Evolutionary conservation across 2,329 filamentous ascomycete genomes (phyloP), one percentile per base, ranked within the genome.

Genomic region (Ophidiomyces ophidiicola): DNA sequence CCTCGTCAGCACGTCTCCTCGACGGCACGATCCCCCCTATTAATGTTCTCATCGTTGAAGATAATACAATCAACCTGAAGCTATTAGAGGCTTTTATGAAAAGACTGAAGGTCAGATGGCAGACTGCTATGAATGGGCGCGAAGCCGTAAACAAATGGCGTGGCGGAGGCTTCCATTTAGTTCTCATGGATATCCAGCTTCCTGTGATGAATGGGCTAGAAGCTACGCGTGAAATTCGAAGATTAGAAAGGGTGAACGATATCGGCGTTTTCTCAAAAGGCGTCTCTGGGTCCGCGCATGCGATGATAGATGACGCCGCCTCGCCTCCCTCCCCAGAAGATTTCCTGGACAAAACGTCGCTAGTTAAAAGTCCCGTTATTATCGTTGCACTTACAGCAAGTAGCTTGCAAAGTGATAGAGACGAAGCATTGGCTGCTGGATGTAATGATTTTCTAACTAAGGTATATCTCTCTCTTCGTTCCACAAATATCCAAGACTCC

Each of bases 371-470:
- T 48, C 88, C 90, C 0, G 87, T 98, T 52, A 96, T 96, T 54
- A 96, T 98, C 51, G 90, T 98, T 14, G 90, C 90, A 3, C 70
- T 98, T 53, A 98, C 90, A 19, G 90, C 90, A 7, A 93, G 85
- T 52, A 92, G 83, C 45, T 66, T 98, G 54, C 88, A 96, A 62
- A 93, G 85, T 56, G 90, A 98, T 65, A 76, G 90, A 48, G 87
- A 94, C 56, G 87, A 94, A 59, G 90, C 90, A 3, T 66, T 96
- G 52, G 88, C 88, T 19, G 90, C 88, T 26, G 90, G 90, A 3
- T 96, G 90, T 60, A 98, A 98, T 58, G 90, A 98, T 62, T 98
- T 96, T 62, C 68, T 98, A 57, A 96, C 90, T 45, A 94, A 94
- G 78, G 86, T 90, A 68, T 49, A 71, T 51, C 36, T 14, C 26